Percentiles rank a stretch among this genome's conserved stretches.
phyloP scores from a whole-genome alignment of 345 rosid species.

The Linum tenue region DNA sequence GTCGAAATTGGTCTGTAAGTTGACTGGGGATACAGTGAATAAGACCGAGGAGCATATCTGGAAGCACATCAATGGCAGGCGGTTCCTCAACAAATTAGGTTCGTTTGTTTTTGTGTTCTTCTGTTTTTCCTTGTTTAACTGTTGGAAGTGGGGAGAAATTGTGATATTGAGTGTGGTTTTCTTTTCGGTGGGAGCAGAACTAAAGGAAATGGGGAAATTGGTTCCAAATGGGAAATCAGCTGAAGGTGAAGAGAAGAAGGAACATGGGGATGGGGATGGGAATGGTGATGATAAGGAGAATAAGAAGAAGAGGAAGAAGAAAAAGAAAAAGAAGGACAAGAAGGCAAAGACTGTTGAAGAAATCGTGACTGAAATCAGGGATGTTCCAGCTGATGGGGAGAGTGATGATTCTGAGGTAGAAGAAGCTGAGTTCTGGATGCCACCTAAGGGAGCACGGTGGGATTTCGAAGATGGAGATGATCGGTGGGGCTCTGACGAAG shows the following conservation, averaged over 20 bases:
- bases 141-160: background rate
- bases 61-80: conserved; percentile 77
- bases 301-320: conserved; percentile 22
- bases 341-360: conserved; percentile 29
- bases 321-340: conserved; percentile 27
- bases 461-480: conserved; percentile 57
- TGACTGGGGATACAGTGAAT: conserved; percentile 78
- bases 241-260: conserved; percentile 20
- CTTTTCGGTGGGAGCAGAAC: conserved; percentile 34
- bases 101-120: background rate
- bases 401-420: conserved; percentile 31
- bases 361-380: conserved; percentile 35
- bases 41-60: conserved; percentile 86
- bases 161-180: background rate
- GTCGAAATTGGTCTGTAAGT: conserved; percentile 72
- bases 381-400: conserved; percentile 29
- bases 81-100: conserved; percentile 86
- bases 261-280: conserved; percentile 14
- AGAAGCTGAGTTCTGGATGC: conserved; percentile 75
- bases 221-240: conserved; percentile 13
- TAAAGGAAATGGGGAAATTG: conserved; percentile 41
- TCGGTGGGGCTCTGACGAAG: conserved; percentile 56
- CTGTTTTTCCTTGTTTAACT: background rate
- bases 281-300: conserved; percentile 15
- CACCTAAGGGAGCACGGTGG: conserved; percentile 75